These are phyloP conservation scores for Solanum aculeatissimum DNA, from an alignment of 305 asterid species.

Conservation along the genomic window DNA sequence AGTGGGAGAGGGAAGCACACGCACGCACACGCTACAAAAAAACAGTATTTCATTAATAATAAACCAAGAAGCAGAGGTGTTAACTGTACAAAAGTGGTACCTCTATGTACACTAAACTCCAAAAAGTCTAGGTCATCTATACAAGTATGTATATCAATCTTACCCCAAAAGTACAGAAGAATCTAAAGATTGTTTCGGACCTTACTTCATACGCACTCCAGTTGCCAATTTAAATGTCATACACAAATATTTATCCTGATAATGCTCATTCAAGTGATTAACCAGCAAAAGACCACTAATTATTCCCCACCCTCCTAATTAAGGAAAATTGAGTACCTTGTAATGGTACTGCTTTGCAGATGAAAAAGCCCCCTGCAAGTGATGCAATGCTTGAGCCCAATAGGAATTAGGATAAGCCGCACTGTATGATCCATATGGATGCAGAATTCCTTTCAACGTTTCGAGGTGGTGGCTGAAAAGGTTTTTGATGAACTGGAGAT, in stretches of 20 bases:
- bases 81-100: background rate
- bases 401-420: slow-evolving; percentile 20
- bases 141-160: background rate
- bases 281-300: background rate
- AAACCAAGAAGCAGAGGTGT: background rate
- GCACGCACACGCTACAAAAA: too few relatives aligned
- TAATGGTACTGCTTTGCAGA: slow-evolving; percentile 57
- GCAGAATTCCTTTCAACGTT: slow-evolving; percentile 25
- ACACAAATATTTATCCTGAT: background rate
- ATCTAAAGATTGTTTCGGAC: background rate
- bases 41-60: background rate
- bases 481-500: slow-evolving; percentile 27
- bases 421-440: slow-evolving; percentile 20
- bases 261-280: background rate
- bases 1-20: background rate
- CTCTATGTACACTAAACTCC: background rate
- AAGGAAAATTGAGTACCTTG: slow-evolving; percentile 33
- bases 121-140: background rate
- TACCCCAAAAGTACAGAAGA: background rate
- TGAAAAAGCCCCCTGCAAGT: slow-evolving; percentile 17
- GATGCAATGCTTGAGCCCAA: slow-evolving; percentile 30
- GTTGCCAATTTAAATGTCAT: background rate
- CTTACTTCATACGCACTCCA: background rate
- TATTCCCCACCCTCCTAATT: background rate
- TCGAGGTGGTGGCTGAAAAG: slow-evolving; percentile 12